phyloP scores from a whole-genome alignment of 2,329 filamentous ascomycete species.

The Hymenoscyphus scutula region DNA sequence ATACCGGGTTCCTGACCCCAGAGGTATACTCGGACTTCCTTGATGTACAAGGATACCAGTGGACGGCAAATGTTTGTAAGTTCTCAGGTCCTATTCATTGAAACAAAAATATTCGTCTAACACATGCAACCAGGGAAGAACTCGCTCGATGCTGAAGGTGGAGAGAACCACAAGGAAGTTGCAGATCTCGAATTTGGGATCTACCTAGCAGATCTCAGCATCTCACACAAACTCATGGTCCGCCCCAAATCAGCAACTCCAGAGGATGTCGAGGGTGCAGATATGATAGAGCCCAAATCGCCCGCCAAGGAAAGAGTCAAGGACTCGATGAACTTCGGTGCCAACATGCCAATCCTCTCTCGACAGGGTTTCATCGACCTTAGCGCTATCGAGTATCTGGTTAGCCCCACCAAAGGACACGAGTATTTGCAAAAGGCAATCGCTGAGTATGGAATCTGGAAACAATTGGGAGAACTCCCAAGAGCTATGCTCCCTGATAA shows the following conservation, averaged over 20 bases:
- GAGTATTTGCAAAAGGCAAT: slow-evolving; percentile 20
- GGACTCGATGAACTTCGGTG: slow-evolving; percentile 22
- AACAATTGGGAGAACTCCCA: slow-evolving; percentile 24
- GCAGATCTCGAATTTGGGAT: slow-evolving; percentile 29
- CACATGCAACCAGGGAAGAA: slow-evolving; percentile 23
- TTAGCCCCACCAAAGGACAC: slow-evolving; percentile 21
- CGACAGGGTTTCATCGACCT: slow-evolving; percentile 61
- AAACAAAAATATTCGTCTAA: neutral
- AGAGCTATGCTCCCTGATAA: slow-evolving; percentile 23
- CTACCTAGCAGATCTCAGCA: slow-evolving; percentile 23
- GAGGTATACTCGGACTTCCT: slow-evolving; percentile 28
- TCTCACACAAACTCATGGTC: slow-evolving; percentile 23
- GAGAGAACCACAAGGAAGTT: slow-evolving; percentile 23
- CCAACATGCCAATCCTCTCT: slow-evolving; percentile 47
- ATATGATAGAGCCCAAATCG: slow-evolving; percentile 7
- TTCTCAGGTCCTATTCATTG: neutral
- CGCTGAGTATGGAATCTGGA: slow-evolving; percentile 25
- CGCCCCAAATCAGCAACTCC: slow-evolving; percentile 7
- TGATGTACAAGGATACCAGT: slow-evolving; percentile 24
- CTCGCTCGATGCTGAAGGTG: slow-evolving; percentile 17
- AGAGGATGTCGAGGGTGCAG: neutral
- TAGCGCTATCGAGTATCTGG: slow-evolving; percentile 22
- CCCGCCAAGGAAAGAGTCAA: slow-evolving; percentile 18
- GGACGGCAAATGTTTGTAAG: slow-evolving; percentile 27
- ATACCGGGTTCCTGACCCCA: slow-evolving; percentile 26